Percentiles rank a stretch among this genome's conserved stretches.
Conservation (phyloP, 805 yeast genomes). For the Wickerhamomyces canadensis region DNA sequence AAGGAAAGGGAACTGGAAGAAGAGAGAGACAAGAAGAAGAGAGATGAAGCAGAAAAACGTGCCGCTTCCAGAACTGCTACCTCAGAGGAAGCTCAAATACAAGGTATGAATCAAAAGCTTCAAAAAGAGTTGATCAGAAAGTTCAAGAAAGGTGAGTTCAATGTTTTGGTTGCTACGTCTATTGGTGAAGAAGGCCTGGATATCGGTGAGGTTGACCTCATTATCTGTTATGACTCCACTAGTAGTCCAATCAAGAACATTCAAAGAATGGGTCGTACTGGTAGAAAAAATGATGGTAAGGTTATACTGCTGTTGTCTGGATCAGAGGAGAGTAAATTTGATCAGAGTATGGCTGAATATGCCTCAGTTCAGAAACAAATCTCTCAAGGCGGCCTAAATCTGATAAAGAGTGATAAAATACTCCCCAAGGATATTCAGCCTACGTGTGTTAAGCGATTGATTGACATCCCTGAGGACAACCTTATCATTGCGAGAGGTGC, state of each 20-base stretch:
- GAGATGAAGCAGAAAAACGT: constrained; percentile 29
- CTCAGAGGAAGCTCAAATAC: constrained; percentile 69
- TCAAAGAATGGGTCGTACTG: constrained; percentile 98
- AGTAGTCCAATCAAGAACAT: constrained; percentile 88
- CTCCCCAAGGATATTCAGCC: constrained; percentile 59
- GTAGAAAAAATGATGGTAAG: constrained; percentile 87
- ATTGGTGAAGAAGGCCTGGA: constrained; percentile 99
- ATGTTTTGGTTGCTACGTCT: constrained; percentile 89
- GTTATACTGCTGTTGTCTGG: constrained; percentile 71
- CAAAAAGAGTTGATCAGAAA: constrained; percentile 75
- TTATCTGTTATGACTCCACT: constrained; percentile 89
- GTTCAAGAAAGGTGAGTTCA: constrained; percentile 68
- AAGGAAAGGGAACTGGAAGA: constrained; percentile 25
- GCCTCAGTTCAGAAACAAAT: constrained; percentile 69
- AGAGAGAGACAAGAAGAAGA: constrained; percentile 27
- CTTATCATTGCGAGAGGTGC: constrained; percentile 44
- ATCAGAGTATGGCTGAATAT: constrained; percentile 81
- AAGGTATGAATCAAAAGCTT: constrained; percentile 86
- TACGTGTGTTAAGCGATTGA: constrained; percentile 44
- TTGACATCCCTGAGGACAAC: constrained; percentile 71
- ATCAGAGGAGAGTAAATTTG: constrained; percentile 73
- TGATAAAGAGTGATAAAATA: constrained; percentile 55
- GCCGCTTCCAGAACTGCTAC: constrained; percentile 44
- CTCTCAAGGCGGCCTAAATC: constrained; percentile 37
- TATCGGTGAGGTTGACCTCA: constrained; percentile 95